These are phyloP conservation scores for Asterophora parasitica DNA, from an alignment of 768 basidiomycete species.

Conservation along the genomic window DNA sequence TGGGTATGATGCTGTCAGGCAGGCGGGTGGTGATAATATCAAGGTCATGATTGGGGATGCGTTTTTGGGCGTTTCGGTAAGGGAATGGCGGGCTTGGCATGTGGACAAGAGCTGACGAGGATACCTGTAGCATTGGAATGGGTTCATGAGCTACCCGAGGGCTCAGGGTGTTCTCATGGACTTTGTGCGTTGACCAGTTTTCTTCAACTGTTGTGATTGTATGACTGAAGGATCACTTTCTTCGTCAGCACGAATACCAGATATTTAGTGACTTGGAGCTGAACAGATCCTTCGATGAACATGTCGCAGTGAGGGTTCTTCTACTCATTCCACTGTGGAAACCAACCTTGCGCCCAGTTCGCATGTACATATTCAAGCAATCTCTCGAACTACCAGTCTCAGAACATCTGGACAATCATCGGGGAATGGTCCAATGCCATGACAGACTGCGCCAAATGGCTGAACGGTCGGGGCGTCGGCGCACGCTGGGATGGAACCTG, in stretches of 20 bases:
- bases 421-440: slow-evolving; percentile 78
- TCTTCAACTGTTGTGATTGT: not conserved
- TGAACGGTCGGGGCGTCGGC: slow-evolving; percentile 73
- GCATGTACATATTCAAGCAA: slow-evolving; percentile 48
- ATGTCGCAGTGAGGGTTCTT: slow-evolving; percentile 41
- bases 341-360: slow-evolving; percentile 26
- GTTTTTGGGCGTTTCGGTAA: slow-evolving; percentile 55
- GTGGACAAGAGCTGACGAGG: not conserved
- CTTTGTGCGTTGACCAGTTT: slow-evolving; percentile 31
- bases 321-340: not conserved
- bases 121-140: slow-evolving; percentile 45
- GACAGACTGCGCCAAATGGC: slow-evolving; percentile 74
- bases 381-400: slow-evolving; percentile 41
- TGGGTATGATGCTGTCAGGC: slow-evolving; percentile 55
- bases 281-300: slow-evolving; percentile 47
- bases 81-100: not conserved
- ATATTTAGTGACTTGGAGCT: slow-evolving; percentile 61
- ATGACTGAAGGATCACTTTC: not conserved
- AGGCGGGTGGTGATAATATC: slow-evolving; percentile 39
- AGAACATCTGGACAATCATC: slow-evolving; percentile 68
- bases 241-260: slow-evolving; percentile 62
- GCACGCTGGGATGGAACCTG: slow-evolving; percentile 64
- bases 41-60: slow-evolving; percentile 72
- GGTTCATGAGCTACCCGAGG: slow-evolving; percentile 49
- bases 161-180: slow-evolving; percentile 65